Conservation (phyloP, 495 filamentous ascomycete species). For the Ascodesmis nigricans region DNA sequence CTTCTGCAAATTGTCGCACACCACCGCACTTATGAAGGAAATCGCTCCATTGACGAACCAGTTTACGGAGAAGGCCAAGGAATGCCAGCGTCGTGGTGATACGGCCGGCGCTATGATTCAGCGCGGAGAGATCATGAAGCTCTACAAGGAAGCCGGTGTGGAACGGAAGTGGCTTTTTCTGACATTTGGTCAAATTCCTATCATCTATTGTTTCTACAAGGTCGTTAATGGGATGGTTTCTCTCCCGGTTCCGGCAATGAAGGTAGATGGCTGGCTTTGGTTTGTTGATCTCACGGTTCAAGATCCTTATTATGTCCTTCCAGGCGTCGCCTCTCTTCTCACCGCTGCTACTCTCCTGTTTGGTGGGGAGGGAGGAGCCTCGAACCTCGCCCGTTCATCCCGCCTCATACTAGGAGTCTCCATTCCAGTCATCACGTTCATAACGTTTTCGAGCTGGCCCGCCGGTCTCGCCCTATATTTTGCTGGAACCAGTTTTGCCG, state of each 20-base stretch:
- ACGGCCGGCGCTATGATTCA: slow-evolving; percentile 23
- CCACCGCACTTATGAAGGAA: slow-evolving; percentile 29
- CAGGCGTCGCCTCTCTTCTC: slow-evolving; percentile 28
- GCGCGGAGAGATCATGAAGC: slow-evolving; percentile 26
- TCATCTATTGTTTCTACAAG: slow-evolving; percentile 62
- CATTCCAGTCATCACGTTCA: slow-evolving; percentile 38
- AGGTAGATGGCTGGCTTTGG: slow-evolving; percentile 50
- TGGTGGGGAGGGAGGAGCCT: slow-evolving; percentile 17
- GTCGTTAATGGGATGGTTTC: slow-evolving; percentile 48
- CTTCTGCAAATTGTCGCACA: slow-evolving; percentile 37
- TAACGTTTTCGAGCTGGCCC: slow-evolving; percentile 42
- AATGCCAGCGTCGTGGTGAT: slow-evolving; percentile 24
- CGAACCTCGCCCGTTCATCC: slow-evolving; percentile 23
- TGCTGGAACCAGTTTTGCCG: slow-evolving; percentile 31
- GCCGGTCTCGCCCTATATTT: slow-evolving; percentile 55
- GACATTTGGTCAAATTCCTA: slow-evolving; percentile 41
- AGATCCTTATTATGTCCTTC: slow-evolving; percentile 62
- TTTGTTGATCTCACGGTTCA: slow-evolving; percentile 51
- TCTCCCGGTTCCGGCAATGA: slow-evolving; percentile 59
- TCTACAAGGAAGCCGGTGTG: slow-evolving; percentile 35
- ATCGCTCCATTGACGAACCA: slow-evolving; percentile 29
- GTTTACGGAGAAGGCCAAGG: slow-evolving; percentile 31
- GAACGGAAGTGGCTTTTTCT: slow-evolving; percentile 30
- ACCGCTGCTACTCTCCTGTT: slow-evolving; percentile 28
- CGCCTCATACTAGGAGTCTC: slow-evolving; percentile 32